Base-by-base conservation (phyloP, 1,284 basidiomycete genomes). In the Cryptococcus neoformans region DNA sequence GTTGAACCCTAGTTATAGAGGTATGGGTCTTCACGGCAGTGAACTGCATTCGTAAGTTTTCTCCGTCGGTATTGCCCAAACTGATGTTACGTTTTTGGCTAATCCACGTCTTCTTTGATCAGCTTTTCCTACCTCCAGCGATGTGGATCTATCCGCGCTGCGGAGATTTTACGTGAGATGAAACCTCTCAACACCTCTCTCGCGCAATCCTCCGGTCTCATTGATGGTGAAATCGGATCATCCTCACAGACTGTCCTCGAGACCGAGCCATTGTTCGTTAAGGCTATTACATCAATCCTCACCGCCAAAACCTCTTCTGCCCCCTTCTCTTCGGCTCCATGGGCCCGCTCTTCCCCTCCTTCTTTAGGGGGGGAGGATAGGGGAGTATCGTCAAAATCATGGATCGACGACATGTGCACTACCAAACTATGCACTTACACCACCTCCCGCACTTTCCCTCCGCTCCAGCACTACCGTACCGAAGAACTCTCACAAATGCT, bases 401-500 rank as follows among this genome's bases (percentile, higher is more conserved):
- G 47, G 17, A 58, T 67, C 44, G 64, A 51, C 53, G 65, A 48
- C 49, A 68, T 74, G 49, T 66, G 62, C 58, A 62, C 66, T 60
- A 76, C 72, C 63, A 70, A 68, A 65, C 62, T 59, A 59, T 61
- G 54, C 51, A 69, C 55, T 54, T 72, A 68, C 60, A 63, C 65
- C 42, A 60, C 41, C 5, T 35, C n/a, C 28, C 57, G 57, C 55
- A 59, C 66, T 56, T 68, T 54, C 54, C 67, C 61, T 28, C 68
- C 70, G 5, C 60, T 78, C 5, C 58, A 71, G 9, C 63, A 71
- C 21, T 79, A 74, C 64, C 69, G 80, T 21, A 68, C 68, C 60
- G 72, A 75, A 58, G 80, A 81, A 62, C 68, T 81, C 11, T 74
- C 73, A n/a, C 74, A 79, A 62, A 81, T 80, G 80, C 67, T 76